Percentiles rank a stretch among this genome's conserved stretches.
Evolutionary conservation across 495 filamentous ascomycete species (phyloP).

Genomic region (Penicillium samsonianum): DNA sequence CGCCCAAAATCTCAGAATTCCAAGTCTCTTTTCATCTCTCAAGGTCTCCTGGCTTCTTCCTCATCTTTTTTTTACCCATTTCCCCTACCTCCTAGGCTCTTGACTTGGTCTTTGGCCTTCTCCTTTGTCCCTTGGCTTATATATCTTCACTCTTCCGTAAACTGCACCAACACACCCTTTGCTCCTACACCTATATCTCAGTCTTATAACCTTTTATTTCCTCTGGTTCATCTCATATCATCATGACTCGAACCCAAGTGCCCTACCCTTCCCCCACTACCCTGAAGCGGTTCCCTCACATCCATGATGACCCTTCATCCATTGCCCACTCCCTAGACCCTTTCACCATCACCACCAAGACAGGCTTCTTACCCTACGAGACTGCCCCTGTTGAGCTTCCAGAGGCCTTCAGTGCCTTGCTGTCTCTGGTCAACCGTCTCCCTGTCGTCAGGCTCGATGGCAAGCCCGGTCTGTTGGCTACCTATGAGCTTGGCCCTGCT

Average conservation of each 20-base stretch:
- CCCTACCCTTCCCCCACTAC: conserved; percentile 37
- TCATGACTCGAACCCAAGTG: conserved; percentile 36
- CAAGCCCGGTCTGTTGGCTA: conserved; percentile 73
- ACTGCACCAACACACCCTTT: conserved; percentile 12
- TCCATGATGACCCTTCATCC: conserved; percentile 56
- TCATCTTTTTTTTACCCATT: conserved; percentile 18
- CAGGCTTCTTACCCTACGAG: conserved; percentile 66
- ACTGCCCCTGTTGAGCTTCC: conserved; percentile 51
- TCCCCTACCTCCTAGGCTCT: conserved; percentile 26
- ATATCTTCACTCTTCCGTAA: conserved; percentile 42
- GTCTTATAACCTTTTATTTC: not conserved
- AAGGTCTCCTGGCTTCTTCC: conserved; percentile 12
- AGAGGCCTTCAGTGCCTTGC: conserved; percentile 65
- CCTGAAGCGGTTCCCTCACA: conserved; percentile 57
- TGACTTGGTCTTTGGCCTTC: conserved; percentile 37
- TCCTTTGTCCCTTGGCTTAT: conserved; percentile 15
- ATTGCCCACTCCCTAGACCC: conserved; percentile 60
- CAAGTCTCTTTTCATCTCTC: conserved; percentile 21
- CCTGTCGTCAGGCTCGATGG: conserved; percentile 71
- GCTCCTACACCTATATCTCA: not conserved
- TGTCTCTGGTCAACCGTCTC: conserved; percentile 69
- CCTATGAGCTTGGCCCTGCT: conserved; percentile 66
- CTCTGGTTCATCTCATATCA: conserved; percentile 9
- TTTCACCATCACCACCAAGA: conserved; percentile 84
- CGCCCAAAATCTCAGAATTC: conserved; percentile 25